Evolutionary conservation across 805 yeast genomes (phyloP).

Genomic region (Lipomyces spencermartinsiae): DNA sequence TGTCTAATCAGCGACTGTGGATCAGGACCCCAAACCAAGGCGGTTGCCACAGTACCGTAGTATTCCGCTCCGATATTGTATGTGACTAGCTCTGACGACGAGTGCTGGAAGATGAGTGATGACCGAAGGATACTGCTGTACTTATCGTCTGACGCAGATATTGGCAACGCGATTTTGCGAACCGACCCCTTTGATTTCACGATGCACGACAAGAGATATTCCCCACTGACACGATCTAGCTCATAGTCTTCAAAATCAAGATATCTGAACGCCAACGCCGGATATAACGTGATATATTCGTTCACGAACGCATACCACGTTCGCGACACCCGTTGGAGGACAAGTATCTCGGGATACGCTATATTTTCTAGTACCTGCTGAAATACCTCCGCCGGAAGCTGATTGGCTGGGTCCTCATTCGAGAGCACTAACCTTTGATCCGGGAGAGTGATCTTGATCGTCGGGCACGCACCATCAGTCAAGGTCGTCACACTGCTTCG

Average conservation of each 20-base stretch:
- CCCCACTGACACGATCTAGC: slow-evolving; percentile 25
- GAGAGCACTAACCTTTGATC: background rate
- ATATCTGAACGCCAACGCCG: slow-evolving; percentile 18
- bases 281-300: slow-evolving; percentile 12
- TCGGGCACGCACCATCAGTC: slow-evolving; percentile 19
- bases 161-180: slow-evolving; percentile 10
- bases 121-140: slow-evolving; percentile 22
- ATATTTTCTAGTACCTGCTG: slow-evolving; percentile 19
- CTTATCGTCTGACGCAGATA: slow-evolving; percentile 12
- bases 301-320: slow-evolving; percentile 24
- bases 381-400: slow-evolving; percentile 27
- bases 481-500: slow-evolving; percentile 10
- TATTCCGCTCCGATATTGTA: slow-evolving; percentile 21
- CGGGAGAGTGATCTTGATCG: slow-evolving; percentile 23
- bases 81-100: slow-evolving; percentile 14
- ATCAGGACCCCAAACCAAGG: slow-evolving; percentile 29
- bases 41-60: slow-evolving; percentile 13
- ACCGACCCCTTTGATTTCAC: slow-evolving; percentile 20
- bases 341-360: slow-evolving; percentile 24
- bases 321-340: slow-evolving; percentile 18
- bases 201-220: slow-evolving; percentile 28
- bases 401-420: slow-evolving; percentile 20
- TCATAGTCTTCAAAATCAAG: slow-evolving; percentile 21
- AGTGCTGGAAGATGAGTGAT: slow-evolving; percentile 24
- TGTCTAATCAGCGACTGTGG: slow-evolving; percentile 19